phyloP scores from a whole-genome alignment of 2,329 filamentous ascomycete genomes.

The Ophiobolus disseminans region DNA sequence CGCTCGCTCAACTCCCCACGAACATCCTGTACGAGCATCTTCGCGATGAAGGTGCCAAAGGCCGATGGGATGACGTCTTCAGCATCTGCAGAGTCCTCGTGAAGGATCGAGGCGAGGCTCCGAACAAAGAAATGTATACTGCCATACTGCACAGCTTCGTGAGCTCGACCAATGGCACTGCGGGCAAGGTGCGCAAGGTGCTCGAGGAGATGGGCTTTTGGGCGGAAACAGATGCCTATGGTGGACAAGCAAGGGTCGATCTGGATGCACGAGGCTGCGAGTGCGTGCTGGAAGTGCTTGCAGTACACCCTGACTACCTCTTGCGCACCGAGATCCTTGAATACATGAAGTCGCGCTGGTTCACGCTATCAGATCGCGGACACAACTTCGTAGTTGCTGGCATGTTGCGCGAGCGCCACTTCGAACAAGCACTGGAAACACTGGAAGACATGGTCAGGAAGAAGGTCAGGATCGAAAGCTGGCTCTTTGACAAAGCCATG shows the following conservation, averaged over 20 bases:
- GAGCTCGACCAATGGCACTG: constrained; percentile 69
- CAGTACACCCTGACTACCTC: constrained; percentile 85
- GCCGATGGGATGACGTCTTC: constrained; percentile 35
- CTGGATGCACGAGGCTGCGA: constrained; percentile 74
- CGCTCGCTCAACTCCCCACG: constrained; percentile 35
- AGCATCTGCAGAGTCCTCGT: constrained; percentile 66
- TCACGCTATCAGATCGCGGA: constrained; percentile 66
- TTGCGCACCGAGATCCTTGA: constrained; percentile 74
- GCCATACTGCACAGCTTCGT: constrained; percentile 76
- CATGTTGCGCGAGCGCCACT: constrained; percentile 79
- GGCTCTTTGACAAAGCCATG: constrained; percentile 81
- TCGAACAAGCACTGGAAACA: constrained; percentile 77
- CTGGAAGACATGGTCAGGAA: constrained; percentile 71
- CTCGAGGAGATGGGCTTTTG: constrained; percentile 71
- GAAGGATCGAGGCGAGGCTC: constrained; percentile 60
- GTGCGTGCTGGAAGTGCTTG: constrained; percentile 73
- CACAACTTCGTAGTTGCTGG: constrained; percentile 74
- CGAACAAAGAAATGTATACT: constrained; percentile 71
- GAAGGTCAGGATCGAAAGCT: constrained; percentile 65
- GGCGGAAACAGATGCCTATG: not conserved
- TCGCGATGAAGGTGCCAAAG: constrained; percentile 34
- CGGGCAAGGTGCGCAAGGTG: constrained; percentile 67
- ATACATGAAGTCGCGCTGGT: constrained; percentile 78
- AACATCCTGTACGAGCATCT: constrained; percentile 40
- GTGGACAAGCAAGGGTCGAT: constrained; percentile 61